Evolutionary conservation across 129 eudicot species (phyloP), one percentile per base, ranked within the genome.

Genomic region (Chrysanthemum seticuspe): DNA sequence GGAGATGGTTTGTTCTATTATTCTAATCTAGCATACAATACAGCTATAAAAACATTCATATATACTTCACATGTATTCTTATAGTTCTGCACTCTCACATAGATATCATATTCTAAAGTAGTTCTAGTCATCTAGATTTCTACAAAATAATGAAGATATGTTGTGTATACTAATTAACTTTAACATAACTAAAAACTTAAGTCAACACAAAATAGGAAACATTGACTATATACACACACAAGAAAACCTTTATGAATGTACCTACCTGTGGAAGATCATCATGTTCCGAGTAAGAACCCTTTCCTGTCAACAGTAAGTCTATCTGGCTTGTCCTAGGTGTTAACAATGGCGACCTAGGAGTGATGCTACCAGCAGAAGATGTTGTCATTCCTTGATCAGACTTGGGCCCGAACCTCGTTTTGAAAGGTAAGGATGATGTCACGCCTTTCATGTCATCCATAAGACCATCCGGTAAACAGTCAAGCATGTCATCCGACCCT

Each of bases 401-500:
- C 76, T 86, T 94, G 18, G 98, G 98, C 40, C 98, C 98, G 71
- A 95, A 91, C 16, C 99, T 91, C 15, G 96, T 90, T 80, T 74
- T 95, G 75, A 95, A 85, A 27, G 97, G 88, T 90, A 87, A 80
- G 36, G 92, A 80, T 66, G 92, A 86, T 40, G 47, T 40, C 65
- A 86, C 74, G 67, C 85, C 84, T 83, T 90, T 94, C 62, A 88
- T 72, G 40, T 94, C 97, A 73, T 94, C 98, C 84, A 88, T 78
- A 79, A 88, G 97, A 29, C 83, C 84, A 58, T 95, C 99, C 1
- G 88, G 85, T 21, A 84, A 85, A 88, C 91, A 88, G 62, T 95
- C 99, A 11, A 95, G 87, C 99, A 91, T 95, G 77, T 95, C 99
- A 69, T 88, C 97, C 60, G 97, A 95, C 25, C 99, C 99, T 83